Percentiles rank a stretch among this genome's conserved stretches.
Conservation (phyloP, 1,284 basidiomycete genomes). For the Mycena sp. region DNA sequence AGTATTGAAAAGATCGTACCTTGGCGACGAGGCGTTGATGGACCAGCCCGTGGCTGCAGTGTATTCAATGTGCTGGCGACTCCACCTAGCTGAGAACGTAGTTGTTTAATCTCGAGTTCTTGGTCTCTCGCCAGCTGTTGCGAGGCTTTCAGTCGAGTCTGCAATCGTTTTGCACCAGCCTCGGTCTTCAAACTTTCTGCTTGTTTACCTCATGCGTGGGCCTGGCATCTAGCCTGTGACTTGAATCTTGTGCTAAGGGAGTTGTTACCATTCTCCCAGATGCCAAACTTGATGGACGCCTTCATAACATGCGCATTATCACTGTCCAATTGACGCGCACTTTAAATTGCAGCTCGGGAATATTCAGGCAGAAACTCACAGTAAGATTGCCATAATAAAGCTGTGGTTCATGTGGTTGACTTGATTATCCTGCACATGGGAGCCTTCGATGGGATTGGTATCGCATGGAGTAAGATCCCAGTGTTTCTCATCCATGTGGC, state of each 20-base stretch:
- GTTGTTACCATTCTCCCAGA: neutral
- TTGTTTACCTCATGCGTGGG: neutral
- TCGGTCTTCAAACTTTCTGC: neutral
- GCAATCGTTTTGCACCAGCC: neutral
- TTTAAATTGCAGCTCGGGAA: too few species aligned
- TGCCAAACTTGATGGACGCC: neutral
- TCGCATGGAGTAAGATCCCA: neutral
- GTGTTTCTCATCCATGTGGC: neutral
- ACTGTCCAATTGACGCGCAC: too few species aligned
- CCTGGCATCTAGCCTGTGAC: neutral
- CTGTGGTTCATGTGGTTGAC: neutral
- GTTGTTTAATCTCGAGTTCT: too few species aligned
- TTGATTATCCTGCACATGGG: neutral
- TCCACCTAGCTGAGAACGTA: too few species aligned
- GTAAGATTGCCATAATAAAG: neutral
- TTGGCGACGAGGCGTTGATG: too few species aligned
- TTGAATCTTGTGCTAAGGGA: neutral
- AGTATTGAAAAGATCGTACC: too few species aligned
- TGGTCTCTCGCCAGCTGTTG: too few species aligned
- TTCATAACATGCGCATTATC: neutral
- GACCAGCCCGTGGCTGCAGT: too few species aligned
- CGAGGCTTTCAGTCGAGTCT: neutral
- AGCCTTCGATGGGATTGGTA: neutral
- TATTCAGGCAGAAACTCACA: slow-evolving; percentile 10
- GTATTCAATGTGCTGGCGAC: too few species aligned